phyloP scores from a whole-genome alignment of 2,329 filamentous ascomycete species.

The Xylaria polymorpha region DNA sequence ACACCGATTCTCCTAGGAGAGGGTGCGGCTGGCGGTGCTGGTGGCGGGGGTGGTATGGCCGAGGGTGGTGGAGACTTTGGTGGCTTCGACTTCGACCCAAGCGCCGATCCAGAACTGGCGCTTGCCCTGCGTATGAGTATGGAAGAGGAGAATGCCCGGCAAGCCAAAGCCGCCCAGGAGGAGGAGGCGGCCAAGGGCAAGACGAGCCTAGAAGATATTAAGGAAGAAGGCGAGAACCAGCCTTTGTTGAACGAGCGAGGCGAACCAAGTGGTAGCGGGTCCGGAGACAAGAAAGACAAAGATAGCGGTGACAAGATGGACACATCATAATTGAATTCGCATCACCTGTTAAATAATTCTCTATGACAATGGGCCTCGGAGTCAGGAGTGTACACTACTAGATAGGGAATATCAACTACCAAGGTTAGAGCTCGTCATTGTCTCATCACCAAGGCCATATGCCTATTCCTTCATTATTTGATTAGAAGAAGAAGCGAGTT shows the following conservation, averaged over 20 bases:
- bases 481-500: constrained; percentile 13
- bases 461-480: constrained; percentile 29
- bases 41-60: constrained; percentile 64
- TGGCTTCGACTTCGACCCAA: constrained; percentile 91
- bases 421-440: constrained; percentile 35
- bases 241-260: constrained; percentile 73
- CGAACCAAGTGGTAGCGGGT: constrained; percentile 70
- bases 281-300: constrained; percentile 60
- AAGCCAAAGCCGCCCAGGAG: constrained; percentile 85
- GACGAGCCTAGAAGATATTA: constrained; percentile 81
- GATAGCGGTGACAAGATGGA: constrained; percentile 86
- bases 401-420: constrained; percentile 39
- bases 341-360: constrained; percentile 24
- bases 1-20: constrained; percentile 92
- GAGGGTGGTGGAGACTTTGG: constrained; percentile 74
- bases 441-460: neutral
- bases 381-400: constrained; percentile 48
- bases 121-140: constrained; percentile 96
- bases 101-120: constrained; percentile 91
- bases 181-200: constrained; percentile 79
- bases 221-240: constrained; percentile 79
- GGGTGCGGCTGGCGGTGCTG: constrained; percentile 67
- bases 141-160: constrained; percentile 95
- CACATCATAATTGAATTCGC: constrained; percentile 70
- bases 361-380: constrained; percentile 37